Conservation (phyloP, 1,284 basidiomycete genomes). For the Porogramme epimiltina region DNA sequence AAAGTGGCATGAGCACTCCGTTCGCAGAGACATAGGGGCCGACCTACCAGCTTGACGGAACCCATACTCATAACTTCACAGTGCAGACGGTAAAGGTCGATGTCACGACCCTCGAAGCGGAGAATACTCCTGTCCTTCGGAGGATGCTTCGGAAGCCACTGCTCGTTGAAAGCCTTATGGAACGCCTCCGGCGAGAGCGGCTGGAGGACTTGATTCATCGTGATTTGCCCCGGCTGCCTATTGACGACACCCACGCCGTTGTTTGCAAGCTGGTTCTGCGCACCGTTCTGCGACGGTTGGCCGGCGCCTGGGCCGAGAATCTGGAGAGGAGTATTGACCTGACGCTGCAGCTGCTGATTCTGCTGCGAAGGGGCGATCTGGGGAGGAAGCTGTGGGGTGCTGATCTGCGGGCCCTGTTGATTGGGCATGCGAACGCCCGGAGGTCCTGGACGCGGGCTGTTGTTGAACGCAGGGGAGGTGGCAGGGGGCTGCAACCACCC, state of each 20-base stretch:
- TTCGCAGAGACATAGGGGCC: neutral
- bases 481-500: constrained; percentile 16
- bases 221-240: constrained; percentile 6
- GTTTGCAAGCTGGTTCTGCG: constrained; percentile 8
- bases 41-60: constrained; percentile 50
- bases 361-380: constrained; percentile 15
- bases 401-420: constrained; percentile 10
- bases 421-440: neutral
- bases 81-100: constrained; percentile 64
- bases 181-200: constrained; percentile 48
- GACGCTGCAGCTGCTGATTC: constrained; percentile 13
- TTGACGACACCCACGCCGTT: neutral
- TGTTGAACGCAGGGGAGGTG: constrained; percentile 14
- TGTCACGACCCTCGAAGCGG: constrained; percentile 48
- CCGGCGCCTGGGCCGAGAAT: neutral
- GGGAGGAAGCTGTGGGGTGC: constrained; percentile 20
- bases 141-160: constrained; percentile 44
- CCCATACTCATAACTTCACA: constrained; percentile 56
- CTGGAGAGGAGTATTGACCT: constrained; percentile 17
- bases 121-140: constrained; percentile 43
- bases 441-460: constrained; percentile 11
- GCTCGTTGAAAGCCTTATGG: constrained; percentile 49
- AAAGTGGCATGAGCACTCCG: neutral
- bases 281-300: constrained; percentile 14
- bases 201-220: neutral